Evolutionary conservation across 2,329 filamentous ascomycete species (phyloP), one percentile per base, ranked within the genome.

Genomic region (Rhinocladiella similis): DNA sequence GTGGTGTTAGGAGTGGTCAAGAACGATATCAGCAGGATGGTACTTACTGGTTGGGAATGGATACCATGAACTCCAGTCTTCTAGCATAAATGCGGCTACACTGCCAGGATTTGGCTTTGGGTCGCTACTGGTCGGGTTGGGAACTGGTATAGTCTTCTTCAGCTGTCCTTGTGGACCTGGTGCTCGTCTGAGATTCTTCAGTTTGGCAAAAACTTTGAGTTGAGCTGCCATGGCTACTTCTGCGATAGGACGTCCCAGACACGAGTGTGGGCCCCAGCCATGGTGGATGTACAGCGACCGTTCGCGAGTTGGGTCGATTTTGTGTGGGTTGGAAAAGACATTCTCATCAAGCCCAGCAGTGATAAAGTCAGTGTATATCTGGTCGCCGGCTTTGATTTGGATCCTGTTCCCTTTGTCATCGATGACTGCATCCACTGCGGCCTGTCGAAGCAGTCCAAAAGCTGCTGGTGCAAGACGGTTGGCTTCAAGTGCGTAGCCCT

Each of bases 211-310:
- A 0, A 75, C 70, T 57, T 72, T 73, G 9, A 75, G 67, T 68
- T 74, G 74, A 6, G 72, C 70, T 3, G 72, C 69, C 4, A 80
- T 65, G 43, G 74, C 77, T 0, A 73, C 67, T 12, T 74, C 68
- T 0, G 75, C 71, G 1, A 79, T 61, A 3, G 78, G 70, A 35
- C 71, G 70, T 38, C 72, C 75, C 1, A 79, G 27, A 54, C 79
- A 81, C 25, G 76, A 71, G 64, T 82, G 78, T 29, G 75, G 72
- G 0, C 77, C 77, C 51, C 73, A 74, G 62, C 76, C 76, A 57
- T 75, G 80, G 18, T 77, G 69, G 1, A 74, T 72, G 27, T 81
- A 75, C 1, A 70, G 65, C 3, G 69, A 69, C 3, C 62, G 63
- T 56, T 74, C 70, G 53, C 79, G 75, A 20, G 72, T 69, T 1